Conservation (phyloP, 208 protist species). For the Leishmania major region DNA sequence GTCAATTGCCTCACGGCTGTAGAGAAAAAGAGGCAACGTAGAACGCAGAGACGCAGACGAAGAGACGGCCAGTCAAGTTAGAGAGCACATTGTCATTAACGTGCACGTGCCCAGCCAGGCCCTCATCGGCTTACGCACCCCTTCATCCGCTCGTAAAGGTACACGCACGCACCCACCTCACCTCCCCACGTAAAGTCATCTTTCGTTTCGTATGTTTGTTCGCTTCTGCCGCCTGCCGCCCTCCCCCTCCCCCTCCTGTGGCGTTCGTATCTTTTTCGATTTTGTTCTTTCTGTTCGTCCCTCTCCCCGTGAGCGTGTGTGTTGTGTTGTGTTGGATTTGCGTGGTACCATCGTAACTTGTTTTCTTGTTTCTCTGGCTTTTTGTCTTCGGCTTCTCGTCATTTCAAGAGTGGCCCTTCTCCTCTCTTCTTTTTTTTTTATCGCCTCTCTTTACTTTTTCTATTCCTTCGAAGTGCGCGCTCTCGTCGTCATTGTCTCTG, state of each 20-base stretch:
- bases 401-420: not conserved
- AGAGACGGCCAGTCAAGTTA: not conserved
- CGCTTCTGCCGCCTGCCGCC: not conserved
- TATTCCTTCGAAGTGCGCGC: not conserved
- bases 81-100: not conserved
- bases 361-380: not conserved
- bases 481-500: not conserved
- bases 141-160: not conserved
- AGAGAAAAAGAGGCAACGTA: not conserved
- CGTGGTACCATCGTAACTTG: not conserved
- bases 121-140: not conserved
- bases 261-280: not conserved
- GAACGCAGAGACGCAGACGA: not conserved
- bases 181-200: not conserved
- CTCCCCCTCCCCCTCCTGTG: not conserved
- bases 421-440: not conserved
- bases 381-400: not conserved
- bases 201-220: not conserved
- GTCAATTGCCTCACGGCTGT: not conserved
- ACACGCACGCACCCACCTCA: not conserved
- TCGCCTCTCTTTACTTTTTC: not conserved
- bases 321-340: not conserved
- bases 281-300: not conserved
- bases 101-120: not conserved
- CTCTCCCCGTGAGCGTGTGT: not conserved